Base-by-base conservation (phyloP, 345 rosid genomes). In the Aquilaria yunnanensis region DNA sequence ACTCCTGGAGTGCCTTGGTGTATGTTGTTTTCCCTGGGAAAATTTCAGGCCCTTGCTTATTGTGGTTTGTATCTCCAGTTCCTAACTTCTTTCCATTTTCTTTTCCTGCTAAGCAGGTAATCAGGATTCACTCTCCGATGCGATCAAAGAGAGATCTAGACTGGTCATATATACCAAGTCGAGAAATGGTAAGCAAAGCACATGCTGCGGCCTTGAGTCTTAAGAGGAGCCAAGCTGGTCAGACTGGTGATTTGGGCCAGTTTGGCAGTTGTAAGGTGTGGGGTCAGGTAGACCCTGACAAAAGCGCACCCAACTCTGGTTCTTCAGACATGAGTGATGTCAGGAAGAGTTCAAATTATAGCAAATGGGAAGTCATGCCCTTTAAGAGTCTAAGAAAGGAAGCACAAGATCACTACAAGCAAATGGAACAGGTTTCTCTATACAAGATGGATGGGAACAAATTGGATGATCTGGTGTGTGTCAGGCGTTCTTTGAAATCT, bases 371-470 rank as follows among this genome's bases (percentile, higher is more conserved):
- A 73, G 75, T 72, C 34, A 83, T 83, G 92, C 85, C 97, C 14
- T 77, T 86, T 57, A 69, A 69, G 78, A 85, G 88, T 73, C 79
- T 94, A 34, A 86, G 97, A 75, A 86, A 88, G 83, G 97, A 90
- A 75, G 95, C 97, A 0, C 84, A 61, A 58, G 96, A 86, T 71
- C 89, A 90, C 82, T 85, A 72, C 70, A 14, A 34, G 5, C 86
- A 86, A 67, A 90, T 86, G 99, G 82, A 79, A 74, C 84, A 87
- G 10, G 84, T 80, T 10, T 86, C 97, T 61, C 76, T 88, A 55
- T 94, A 94, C 80, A 94, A 94, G 75, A 94, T 94, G 92, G 99
- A 94, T 54, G 97, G 99, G 10, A 90, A 94, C 68, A 94, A 77
- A 66, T 78, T 94, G 76, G 99, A 94, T 59, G 97, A 94, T 82